Evolutionary conservation across 371 early-diverging fungal genomes (phyloP), one percentile per base, ranked within the genome.

Genomic region (Saksenaea vasiformis): DNA sequence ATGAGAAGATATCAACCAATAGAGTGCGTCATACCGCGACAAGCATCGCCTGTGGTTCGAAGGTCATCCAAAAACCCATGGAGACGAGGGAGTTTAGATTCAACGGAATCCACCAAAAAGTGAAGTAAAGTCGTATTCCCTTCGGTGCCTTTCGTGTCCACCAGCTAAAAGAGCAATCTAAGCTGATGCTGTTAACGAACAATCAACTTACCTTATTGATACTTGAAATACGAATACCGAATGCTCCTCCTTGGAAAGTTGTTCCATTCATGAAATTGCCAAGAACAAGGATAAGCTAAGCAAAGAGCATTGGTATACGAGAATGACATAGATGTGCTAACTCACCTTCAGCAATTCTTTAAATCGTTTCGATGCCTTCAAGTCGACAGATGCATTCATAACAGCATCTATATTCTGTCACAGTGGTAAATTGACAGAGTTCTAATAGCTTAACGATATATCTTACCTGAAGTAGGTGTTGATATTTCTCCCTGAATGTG

Each of bases 201-300:
- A 7, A 9, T 47, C 13, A 17, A 34, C 51, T 61, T 77, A 91
- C 90, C 85, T 91, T 91, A 64, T 92, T 93, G 54, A 97, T 86
- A 76, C 92, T 94, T 7, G 85, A 83, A 64, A 96, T 92, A 61
- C 88, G 87, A 71, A 96, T 94, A 17, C 96, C 97, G 78, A 91
- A 94, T 10, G 94, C 95, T 14, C 93, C 91, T 35, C 97, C 96
- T 62, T 92, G 90, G 77, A 93, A 90, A 1, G 91, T 87, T 0
- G 88, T 85, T 1, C 92, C 92, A 66, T 97, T 97, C 93, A 97
- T 93, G 66, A 85, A 95, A 70, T 97, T 97, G 57, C 97, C 95
- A 19, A 96, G 72, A 4, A 91, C 85, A 53, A 97, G 77, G 35
- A 97, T 90, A 36, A 95, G 74, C 82, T 91, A 78, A 11, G 78